phyloP scores from a whole-genome alignment of 768 basidiomycete genomes.

The Pulveroboletus sp. region DNA sequence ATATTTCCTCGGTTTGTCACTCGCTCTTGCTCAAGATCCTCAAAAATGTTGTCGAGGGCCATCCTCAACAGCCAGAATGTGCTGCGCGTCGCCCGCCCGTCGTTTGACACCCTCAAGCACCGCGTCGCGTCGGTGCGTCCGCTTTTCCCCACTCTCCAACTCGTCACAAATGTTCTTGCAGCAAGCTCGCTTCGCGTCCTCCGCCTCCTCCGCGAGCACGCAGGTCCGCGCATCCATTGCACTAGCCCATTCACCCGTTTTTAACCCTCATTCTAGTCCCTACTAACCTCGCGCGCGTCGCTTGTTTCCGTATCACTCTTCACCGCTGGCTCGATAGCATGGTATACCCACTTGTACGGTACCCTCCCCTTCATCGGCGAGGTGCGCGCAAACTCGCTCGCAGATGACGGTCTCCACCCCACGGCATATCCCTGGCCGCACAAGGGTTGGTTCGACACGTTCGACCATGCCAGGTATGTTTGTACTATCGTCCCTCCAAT shows the following conservation, averaged over 20 bases:
- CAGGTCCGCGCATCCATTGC: slow-evolving; percentile 49
- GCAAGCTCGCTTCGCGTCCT: slow-evolving; percentile 71
- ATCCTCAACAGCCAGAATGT: slow-evolving; percentile 58
- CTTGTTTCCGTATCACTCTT: slow-evolving; percentile 72
- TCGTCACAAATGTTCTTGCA: slow-evolving; percentile 13
- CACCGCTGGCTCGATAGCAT: slow-evolving; percentile 86
- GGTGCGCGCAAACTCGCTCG: slow-evolving; percentile 88
- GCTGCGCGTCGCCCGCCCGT: slow-evolving; percentile 44
- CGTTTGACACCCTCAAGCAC: slow-evolving; percentile 38
- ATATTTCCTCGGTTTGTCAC: slow-evolving; percentile 40
- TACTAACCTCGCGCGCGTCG: slow-evolving; percentile 67
- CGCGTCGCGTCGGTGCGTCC: slow-evolving; percentile 50
- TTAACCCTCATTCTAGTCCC: slow-evolving; percentile 40
- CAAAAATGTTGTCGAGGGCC: slow-evolving; percentile 79
- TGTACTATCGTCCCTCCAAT: slow-evolving; percentile 9
- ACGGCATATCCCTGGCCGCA: slow-evolving; percentile 87
- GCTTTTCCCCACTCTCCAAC: slow-evolving; percentile 5
- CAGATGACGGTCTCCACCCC: slow-evolving; percentile 93
- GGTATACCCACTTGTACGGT: slow-evolving; percentile 96
- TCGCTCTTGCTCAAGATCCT: slow-evolving; percentile 39
- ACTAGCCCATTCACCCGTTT: background rate
- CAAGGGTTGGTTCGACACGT: slow-evolving; percentile 81
- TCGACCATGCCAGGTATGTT: slow-evolving; percentile 91
- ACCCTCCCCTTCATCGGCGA: slow-evolving; percentile 84
- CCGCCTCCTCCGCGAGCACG: slow-evolving; percentile 52